A percentile compares a stretch with the other conserved stretches of the same genome.
Evolutionary conservation across 2,329 filamentous ascomycete species (phyloP).

Genomic region (Colletotrichum filicis): DNA sequence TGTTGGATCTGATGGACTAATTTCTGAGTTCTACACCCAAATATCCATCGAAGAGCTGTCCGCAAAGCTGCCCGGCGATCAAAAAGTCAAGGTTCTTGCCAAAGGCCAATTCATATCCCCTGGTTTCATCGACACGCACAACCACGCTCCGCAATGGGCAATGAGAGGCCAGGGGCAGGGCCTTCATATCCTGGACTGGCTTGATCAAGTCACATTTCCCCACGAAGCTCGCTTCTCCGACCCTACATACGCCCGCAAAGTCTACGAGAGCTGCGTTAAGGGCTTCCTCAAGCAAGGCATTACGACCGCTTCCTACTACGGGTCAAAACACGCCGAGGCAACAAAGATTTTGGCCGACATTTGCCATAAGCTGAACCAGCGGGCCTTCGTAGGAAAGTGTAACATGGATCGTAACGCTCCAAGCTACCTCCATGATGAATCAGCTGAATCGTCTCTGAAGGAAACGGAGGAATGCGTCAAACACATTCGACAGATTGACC

Average conservation of each 20-base stretch:
- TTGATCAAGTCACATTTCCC: slow-evolving; percentile 72
- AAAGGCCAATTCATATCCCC: slow-evolving; percentile 65
- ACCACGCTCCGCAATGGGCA: slow-evolving; percentile 71
- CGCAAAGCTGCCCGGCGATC: slow-evolving; percentile 20
- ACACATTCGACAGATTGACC: slow-evolving; percentile 58
- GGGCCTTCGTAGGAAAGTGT: slow-evolving; percentile 71
- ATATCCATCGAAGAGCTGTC: slow-evolving; percentile 8
- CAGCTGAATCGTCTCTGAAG: slow-evolving; percentile 55
- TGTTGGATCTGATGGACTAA: slow-evolving; percentile 39
- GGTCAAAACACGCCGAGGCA: slow-evolving; percentile 64
- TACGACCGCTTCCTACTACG: slow-evolving; percentile 72
- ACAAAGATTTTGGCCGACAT: slow-evolving; percentile 67
- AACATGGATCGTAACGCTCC: slow-evolving; percentile 70
- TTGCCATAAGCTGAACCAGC: slow-evolving; percentile 64
- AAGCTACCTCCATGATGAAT: slow-evolving; percentile 62
- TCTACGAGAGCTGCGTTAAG: slow-evolving; percentile 64
- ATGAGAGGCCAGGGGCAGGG: slow-evolving; percentile 61
- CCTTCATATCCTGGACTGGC: slow-evolving; percentile 70
- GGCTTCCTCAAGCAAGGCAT: slow-evolving; percentile 71
- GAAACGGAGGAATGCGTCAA: slow-evolving; percentile 62
- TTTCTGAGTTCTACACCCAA: slow-evolving; percentile 39
- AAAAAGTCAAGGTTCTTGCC: slow-evolving; percentile 44
- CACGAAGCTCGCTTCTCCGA: slow-evolving; percentile 71
- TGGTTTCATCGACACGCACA: slow-evolving; percentile 74
- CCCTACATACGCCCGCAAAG: slow-evolving; percentile 58